Percentiles rank a stretch among this genome's conserved stretches.
phyloP scores from a whole-genome alignment of 305 asterid species.

The Rubia peregrina region DNA sequence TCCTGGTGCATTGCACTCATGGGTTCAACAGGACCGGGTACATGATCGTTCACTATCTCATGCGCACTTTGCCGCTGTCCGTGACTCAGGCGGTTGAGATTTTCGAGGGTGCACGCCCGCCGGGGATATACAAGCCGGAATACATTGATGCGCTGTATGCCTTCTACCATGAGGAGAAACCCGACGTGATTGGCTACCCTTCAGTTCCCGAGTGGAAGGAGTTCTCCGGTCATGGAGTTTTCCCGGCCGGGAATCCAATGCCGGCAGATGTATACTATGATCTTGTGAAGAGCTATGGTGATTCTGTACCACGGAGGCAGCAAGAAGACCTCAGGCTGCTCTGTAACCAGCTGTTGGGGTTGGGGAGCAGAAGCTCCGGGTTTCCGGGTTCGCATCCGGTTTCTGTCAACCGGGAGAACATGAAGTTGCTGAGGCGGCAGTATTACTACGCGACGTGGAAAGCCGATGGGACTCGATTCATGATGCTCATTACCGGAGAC shows the following conservation, averaged over 20 bases:
- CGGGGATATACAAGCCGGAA: conserved; percentile 94
- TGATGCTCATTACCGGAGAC: conserved; percentile 92
- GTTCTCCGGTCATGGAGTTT: conserved; percentile 45
- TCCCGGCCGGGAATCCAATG: conserved; percentile 81
- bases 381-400: conserved; percentile 99
- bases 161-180: conserved; percentile 86
- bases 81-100: conserved; percentile 81
- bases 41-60: conserved; percentile 89
- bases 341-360: conserved; percentile 55
- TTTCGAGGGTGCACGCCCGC: conserved; percentile 90
- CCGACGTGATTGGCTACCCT: conserved; percentile 73
- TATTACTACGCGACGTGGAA: conserved; percentile 98
- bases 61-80: conserved; percentile 63
- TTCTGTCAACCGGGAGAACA: conserved; percentile 93
- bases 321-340: conserved; percentile 56
- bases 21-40: conserved; percentile 98
- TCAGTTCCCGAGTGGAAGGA: conserved; percentile 91
- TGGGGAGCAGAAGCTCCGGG: conserved; percentile 57
- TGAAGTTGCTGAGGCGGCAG: conserved; percentile 77
- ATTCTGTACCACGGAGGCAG: conserved; percentile 68
- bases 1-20: conserved; percentile 94
- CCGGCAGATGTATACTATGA: conserved; percentile 44
- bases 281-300: conserved; percentile 32
- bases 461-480: conserved; percentile 98
- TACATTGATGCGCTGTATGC: conserved; percentile 76